Conservation (phyloP, 257 asterid species). For the Leonotis leonurus region DNA sequence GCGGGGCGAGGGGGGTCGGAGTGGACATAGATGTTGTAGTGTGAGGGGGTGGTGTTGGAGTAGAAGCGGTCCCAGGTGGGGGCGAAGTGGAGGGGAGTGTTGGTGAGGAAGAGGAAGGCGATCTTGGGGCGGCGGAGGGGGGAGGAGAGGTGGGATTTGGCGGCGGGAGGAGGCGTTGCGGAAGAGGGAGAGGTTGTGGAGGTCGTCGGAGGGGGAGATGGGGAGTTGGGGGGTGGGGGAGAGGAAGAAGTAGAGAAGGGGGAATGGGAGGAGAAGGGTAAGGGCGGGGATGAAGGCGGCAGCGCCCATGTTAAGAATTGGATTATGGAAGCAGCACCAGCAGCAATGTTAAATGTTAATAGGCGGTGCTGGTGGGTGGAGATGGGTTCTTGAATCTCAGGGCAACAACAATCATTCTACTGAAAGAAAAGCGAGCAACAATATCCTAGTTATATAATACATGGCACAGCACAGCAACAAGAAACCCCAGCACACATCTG, state of each 20-base stretch:
- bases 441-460: slow-evolving; percentile 12
- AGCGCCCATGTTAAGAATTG: no score
- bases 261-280: slow-evolving; percentile 50
- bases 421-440: background rate
- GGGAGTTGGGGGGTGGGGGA: slow-evolving; percentile 58
- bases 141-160: slow-evolving; percentile 54
- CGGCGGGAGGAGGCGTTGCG: slow-evolving; percentile 55
- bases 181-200: slow-evolving; percentile 79
- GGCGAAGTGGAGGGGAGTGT: slow-evolving; percentile 62
- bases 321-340: no score
- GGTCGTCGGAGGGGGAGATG: slow-evolving; percentile 72
- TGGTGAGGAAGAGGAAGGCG: slow-evolving; percentile 79
- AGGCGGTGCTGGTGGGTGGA: no score
- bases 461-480: slow-evolving; percentile 21
- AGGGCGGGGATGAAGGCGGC: slow-evolving; percentile 53
- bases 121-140: slow-evolving; percentile 65
- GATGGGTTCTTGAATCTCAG: slow-evolving; percentile 1
- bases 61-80: slow-evolving; percentile 70
- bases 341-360: no score
- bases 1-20: slow-evolving; percentile 46
- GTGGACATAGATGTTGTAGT: slow-evolving; percentile 73
- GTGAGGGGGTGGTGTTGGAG: slow-evolving; percentile 22
- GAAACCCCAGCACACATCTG: slow-evolving; percentile 7
- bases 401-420: slow-evolving; percentile 12
- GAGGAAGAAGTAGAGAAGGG: slow-evolving; percentile 45